A percentile compares a stretch with the other conserved stretches of the same genome.
These are phyloP conservation scores for Rhodotorula mucilaginosa DNA, from an alignment of 1,284 basidiomycete genomes.

Conservation along the genomic window DNA sequence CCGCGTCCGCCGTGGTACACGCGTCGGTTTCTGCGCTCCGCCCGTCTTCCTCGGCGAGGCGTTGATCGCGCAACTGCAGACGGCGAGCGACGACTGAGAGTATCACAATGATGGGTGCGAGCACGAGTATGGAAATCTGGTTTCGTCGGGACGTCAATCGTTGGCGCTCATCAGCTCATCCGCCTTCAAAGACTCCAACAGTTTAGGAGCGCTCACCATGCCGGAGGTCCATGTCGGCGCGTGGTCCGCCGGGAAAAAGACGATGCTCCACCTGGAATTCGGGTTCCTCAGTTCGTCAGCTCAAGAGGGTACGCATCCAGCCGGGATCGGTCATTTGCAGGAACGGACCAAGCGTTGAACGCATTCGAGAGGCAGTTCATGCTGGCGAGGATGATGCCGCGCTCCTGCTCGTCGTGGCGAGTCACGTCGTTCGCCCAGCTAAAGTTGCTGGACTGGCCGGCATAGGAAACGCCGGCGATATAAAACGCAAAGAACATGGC, in stretches of 20 bases:
- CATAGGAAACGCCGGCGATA: constrained; percentile 43
- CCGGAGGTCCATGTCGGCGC: constrained; percentile 43
- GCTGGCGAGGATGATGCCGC: constrained; percentile 36
- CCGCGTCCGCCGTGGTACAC: too few relatives aligned
- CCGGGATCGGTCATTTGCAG: too few relatives aligned
- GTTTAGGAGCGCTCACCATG: constrained; percentile 26
- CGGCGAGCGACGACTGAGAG: constrained; percentile 4
- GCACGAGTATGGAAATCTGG: constrained; percentile 37
- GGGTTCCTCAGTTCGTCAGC: too few relatives aligned
- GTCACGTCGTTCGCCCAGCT: constrained; percentile 46
- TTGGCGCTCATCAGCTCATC: background rate
- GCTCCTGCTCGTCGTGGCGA: constrained; percentile 44
- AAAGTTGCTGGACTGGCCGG: constrained; percentile 37
- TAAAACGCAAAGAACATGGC: constrained; percentile 39
- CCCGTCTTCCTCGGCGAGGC: background rate
- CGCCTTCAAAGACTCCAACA: too few relatives aligned
- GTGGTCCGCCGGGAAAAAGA: constrained; percentile 43
- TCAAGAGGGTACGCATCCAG: too few relatives aligned
- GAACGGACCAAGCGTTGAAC: constrained; percentile 27
- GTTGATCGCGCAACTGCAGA: constrained; percentile 18
- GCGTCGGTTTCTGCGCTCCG: background rate
- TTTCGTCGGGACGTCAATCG: too few relatives aligned
- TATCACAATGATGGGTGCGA: constrained; percentile 14
- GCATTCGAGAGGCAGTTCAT: constrained; percentile 42
- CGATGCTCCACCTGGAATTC: constrained; percentile 40